Evolutionary conservation across 257 asterid genomes (phyloP).

Genomic region (Fraxinus excelsior): DNA sequence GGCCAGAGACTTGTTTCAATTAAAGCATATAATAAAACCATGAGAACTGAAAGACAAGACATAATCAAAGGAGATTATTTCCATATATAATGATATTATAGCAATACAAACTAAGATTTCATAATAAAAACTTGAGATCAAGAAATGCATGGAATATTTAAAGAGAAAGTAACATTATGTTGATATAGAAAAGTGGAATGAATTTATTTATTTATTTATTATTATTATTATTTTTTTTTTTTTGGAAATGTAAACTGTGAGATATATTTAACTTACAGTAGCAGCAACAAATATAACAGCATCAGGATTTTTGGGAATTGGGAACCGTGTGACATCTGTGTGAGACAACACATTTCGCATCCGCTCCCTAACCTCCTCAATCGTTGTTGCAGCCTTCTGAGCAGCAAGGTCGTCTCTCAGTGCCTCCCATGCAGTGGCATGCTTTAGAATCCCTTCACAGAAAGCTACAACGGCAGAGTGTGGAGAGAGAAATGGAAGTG

Average conservation of each 20-base stretch:
- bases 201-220: too few relatives aligned
- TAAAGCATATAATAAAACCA: not conserved
- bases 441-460: constrained; percentile 86
- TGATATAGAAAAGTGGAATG: not conserved
- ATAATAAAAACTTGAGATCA: not conserved
- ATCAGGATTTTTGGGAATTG: constrained; percentile 80
- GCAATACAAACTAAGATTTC: not conserved
- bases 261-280: constrained; percentile 56
- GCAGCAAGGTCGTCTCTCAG: constrained; percentile 68
- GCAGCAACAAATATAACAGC: constrained; percentile 92
- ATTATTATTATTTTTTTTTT: too few relatives aligned
- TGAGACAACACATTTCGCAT: constrained; percentile 87
- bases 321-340: constrained; percentile 93
- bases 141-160: not conserved
- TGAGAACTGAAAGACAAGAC: not conserved
- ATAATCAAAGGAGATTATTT: not conserved
- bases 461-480: constrained; percentile 97
- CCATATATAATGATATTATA: not conserved
- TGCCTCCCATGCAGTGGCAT: constrained; percentile 98
- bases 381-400: constrained; percentile 55
- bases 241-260: constrained; percentile 8
- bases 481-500: constrained; percentile 94
- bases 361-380: constrained; percentile 83
- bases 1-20: not conserved
- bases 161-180: not conserved